phyloP scores from a whole-genome alignment of 2,329 filamentous ascomycete genomes.

The Tolypocladium capitatum region DNA sequence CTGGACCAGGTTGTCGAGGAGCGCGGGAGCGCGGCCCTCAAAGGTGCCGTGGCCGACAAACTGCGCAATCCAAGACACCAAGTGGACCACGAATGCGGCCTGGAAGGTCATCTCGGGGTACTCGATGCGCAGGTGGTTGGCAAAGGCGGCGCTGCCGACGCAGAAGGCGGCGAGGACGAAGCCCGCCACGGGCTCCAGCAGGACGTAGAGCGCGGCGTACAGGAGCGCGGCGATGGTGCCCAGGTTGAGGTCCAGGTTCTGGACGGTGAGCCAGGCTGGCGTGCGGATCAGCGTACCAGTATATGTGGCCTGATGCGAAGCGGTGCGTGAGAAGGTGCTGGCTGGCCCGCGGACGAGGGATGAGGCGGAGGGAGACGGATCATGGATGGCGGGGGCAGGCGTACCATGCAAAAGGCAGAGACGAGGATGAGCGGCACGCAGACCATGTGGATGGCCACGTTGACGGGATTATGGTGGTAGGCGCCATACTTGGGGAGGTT shows the following conservation, averaged over 20 bases:
- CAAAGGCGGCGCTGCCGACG: constrained; percentile 58
- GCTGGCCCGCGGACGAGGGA: no score
- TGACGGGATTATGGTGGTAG: constrained; percentile 68
- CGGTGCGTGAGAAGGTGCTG: background rate
- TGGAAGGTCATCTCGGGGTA: constrained; percentile 35
- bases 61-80: constrained; percentile 73
- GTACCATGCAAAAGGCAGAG: constrained; percentile 58
- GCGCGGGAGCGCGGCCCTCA: constrained; percentile 74
- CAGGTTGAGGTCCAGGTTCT: constrained; percentile 53
- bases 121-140: constrained; percentile 59
- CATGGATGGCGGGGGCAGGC: constrained; percentile 14
- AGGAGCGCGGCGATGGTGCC: constrained; percentile 50
- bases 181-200: constrained; percentile 90
- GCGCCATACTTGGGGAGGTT: constrained; percentile 59
- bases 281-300: constrained; percentile 49
- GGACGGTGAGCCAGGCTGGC: constrained; percentile 53
- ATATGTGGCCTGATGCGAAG: constrained; percentile 39
- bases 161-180: constrained; percentile 63
- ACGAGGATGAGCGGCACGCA: constrained; percentile 67
- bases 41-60: constrained; percentile 86
- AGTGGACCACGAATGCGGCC: constrained; percentile 51
- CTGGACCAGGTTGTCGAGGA: constrained; percentile 85
- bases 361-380: background rate
- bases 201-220: constrained; percentile 71
- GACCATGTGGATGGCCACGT: constrained; percentile 65